phyloP scores from a whole-genome alignment of 495 filamentous ascomycete genomes.

The Aspergillus asperescens region DNA sequence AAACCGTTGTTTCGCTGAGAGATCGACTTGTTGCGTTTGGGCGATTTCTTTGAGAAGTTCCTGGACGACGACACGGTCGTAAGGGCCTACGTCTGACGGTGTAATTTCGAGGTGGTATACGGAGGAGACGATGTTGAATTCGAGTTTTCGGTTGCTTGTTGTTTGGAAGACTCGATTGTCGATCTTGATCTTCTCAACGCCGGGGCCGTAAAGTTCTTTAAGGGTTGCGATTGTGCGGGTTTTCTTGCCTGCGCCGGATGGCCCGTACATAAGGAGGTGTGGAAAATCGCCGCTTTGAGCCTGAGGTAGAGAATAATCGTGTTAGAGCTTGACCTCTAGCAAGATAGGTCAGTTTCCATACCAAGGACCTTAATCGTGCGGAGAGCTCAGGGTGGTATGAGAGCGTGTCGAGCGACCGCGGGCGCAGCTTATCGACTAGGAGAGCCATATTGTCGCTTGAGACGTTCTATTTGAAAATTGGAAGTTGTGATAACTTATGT shows the following conservation, averaged over 20 bases:
- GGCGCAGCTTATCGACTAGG: slow-evolving; percentile 91
- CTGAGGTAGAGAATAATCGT: slow-evolving; percentile 40
- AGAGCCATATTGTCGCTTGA: slow-evolving; percentile 53
- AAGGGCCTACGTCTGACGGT: slow-evolving; percentile 92
- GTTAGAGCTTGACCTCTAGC: background rate
- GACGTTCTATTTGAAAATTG: background rate
- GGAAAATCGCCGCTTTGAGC: slow-evolving; percentile 96
- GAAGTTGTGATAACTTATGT: background rate
- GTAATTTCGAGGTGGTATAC: slow-evolving; percentile 98
- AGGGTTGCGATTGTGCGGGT: slow-evolving; percentile 91
- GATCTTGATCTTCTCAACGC: slow-evolving; percentile 96
- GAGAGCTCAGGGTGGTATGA: slow-evolving; percentile 89
- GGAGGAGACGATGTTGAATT: slow-evolving; percentile 96
- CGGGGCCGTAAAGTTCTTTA: slow-evolving; percentile 85
- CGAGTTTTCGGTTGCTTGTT: slow-evolving; percentile 88
- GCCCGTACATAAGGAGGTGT: slow-evolving; percentile 93
- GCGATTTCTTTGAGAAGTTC: slow-evolving; percentile 96
- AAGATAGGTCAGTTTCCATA: slow-evolving; percentile 37
- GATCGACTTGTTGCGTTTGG: slow-evolving; percentile 96
- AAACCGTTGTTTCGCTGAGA: slow-evolving; percentile 81
- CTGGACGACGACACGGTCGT: slow-evolving; percentile 91
- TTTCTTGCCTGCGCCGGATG: slow-evolving; percentile 95
- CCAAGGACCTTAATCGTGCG: slow-evolving; percentile 77
- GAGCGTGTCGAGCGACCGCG: slow-evolving; percentile 79
- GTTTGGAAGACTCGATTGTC: slow-evolving; percentile 95